Conservation (phyloP, 306 rosid genomes). For the Prinsepia uniflora region DNA sequence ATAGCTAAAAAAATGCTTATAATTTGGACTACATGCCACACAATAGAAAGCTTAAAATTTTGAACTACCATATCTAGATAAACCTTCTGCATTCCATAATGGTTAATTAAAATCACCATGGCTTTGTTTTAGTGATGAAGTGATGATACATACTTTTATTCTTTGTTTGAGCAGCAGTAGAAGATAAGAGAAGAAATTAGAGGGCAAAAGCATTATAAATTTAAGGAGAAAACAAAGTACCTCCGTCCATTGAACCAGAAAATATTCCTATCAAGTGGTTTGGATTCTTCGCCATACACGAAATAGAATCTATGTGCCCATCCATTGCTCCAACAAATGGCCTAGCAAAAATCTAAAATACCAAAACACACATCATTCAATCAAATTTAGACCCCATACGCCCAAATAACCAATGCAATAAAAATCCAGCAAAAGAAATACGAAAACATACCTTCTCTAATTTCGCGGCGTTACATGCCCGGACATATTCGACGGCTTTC, state of each 20-base stretch:
- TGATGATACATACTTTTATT: neutral
- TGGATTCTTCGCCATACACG: constrained; percentile 82
- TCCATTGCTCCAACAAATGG: constrained; percentile 97
- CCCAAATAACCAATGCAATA: neutral
- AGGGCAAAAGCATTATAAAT: neutral
- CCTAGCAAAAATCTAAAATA: constrained; percentile 72
- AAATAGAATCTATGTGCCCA: constrained; percentile 80
- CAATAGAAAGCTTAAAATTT: no score
- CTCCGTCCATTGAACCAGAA: constrained; percentile 98
- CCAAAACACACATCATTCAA: neutral
- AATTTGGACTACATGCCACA: no score
- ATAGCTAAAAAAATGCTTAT: no score
- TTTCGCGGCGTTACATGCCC: constrained; percentile 87
- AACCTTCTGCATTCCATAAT: neutral
- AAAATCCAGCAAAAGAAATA: neutral
- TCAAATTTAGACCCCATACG: neutral
- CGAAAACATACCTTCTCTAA: constrained; percentile 58
- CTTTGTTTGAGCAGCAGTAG: neutral
- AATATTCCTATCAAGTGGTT: constrained; percentile 78
- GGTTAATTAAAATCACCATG: neutral
- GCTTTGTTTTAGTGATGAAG: neutral
- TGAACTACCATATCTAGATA: no score
- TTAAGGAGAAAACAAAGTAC: constrained; percentile 35
- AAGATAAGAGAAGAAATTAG: neutral
- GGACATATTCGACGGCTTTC: constrained; percentile 85